A percentile compares a stretch with the other conserved stretches of the same genome.
phyloP scores from a whole-genome alignment of 768 basidiomycete species.

The Tulasnella sp. region DNA sequence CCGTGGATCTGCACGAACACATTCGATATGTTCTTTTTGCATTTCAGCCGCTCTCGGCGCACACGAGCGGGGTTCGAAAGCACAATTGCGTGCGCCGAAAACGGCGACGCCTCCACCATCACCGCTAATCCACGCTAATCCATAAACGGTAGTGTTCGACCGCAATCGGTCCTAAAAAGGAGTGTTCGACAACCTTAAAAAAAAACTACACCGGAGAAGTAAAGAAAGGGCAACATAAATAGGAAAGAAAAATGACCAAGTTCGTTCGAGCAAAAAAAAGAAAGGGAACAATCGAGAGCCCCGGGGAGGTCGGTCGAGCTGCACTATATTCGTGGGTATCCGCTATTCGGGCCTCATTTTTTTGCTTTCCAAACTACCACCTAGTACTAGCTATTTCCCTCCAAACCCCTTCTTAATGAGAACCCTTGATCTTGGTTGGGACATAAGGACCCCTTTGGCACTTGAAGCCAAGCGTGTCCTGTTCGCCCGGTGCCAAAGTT shows the following conservation, averaged over 20 bases:
- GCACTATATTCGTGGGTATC: too few relatives aligned
- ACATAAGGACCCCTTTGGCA: conserved; percentile 25
- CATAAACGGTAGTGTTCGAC: background rate
- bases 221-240: conserved; percentile 7
- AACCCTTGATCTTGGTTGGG: conserved; percentile 14
- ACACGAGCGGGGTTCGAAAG: too few relatives aligned
- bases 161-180: background rate
- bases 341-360: background rate
- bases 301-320: too few relatives aligned
- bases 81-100: background rate
- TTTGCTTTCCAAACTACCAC: background rate
- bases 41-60: background rate
- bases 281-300: background rate
- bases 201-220: background rate
- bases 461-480: conserved; percentile 28
- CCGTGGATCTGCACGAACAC: background rate
- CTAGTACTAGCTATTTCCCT: too few relatives aligned
- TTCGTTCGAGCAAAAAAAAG: background rate
- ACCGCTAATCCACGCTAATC: background rate
- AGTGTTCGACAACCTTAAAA: background rate
- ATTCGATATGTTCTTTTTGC: background rate
- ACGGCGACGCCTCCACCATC: background rate
- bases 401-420: background rate
- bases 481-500: conserved; percentile 24
- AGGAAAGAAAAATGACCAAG: background rate